Conservation (phyloP, 768 basidiomycete species). For the Hebeloma cylindrosporum region DNA sequence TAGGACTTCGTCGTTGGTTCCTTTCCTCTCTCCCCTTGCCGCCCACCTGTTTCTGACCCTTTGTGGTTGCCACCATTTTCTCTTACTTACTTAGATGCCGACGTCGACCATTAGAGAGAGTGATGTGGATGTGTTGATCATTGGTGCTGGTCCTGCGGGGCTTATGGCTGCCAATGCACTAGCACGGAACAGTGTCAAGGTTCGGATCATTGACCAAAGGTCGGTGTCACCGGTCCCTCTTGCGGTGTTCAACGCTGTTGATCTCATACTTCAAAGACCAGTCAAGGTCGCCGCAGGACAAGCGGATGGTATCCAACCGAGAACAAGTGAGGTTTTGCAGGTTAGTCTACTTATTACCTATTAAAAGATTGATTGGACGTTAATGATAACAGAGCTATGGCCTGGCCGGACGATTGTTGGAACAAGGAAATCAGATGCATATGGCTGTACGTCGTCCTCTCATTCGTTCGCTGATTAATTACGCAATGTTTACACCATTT, state of each 20-base stretch:
- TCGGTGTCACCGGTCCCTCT: slow-evolving; percentile 18
- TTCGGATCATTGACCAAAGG: slow-evolving; percentile 63
- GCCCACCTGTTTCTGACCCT: background rate
- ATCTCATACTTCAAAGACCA: slow-evolving; percentile 28
- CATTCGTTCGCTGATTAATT: background rate
- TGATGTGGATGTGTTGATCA: slow-evolving; percentile 58
- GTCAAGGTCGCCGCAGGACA: slow-evolving; percentile 51
- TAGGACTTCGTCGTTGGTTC: too few relatives aligned
- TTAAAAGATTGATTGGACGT: background rate
- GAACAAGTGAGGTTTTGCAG: slow-evolving; percentile 56
- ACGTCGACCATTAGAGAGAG: slow-evolving; percentile 10
- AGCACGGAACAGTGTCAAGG: slow-evolving; percentile 53
- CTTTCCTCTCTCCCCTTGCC: too few relatives aligned
- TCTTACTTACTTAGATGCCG: too few relatives aligned
- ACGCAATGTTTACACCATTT: background rate
- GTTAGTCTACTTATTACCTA: slow-evolving; percentile 23
- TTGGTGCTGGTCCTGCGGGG: slow-evolving; percentile 62
- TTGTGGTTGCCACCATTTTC: background rate
- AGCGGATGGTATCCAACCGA: slow-evolving; percentile 60
- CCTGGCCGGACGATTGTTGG: slow-evolving; percentile 61
- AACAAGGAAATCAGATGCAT: slow-evolving; percentile 68
- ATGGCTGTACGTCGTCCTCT: slow-evolving; percentile 55
- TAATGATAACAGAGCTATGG: slow-evolving; percentile 63
- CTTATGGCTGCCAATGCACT: slow-evolving; percentile 72
- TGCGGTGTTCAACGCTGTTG: background rate